Evolutionary conservation across 2,329 filamentous ascomycete species (phyloP).

Genomic region (Cyphellophora attinorum): DNA sequence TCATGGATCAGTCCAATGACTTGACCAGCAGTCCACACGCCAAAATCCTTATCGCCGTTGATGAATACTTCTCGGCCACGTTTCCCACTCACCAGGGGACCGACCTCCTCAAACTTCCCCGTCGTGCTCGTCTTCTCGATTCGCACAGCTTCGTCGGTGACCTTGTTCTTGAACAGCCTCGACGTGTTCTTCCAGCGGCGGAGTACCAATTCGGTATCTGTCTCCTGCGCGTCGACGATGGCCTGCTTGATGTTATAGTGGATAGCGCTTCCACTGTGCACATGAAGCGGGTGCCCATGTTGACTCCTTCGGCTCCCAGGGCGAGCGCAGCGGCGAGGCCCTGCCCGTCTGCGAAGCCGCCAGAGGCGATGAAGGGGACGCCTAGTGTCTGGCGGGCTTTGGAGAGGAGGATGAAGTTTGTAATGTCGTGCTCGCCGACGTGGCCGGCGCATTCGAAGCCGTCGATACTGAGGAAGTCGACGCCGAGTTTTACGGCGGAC

Average conservation of each 20-base stretch:
- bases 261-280: conserved; percentile 84
- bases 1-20: conserved; percentile 85
- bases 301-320: conserved; percentile 85
- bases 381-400: conserved; percentile 73
- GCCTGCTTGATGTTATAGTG: conserved; percentile 88
- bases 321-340: conserved; percentile 84
- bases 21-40: conserved; percentile 95
- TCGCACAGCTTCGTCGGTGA: conserved; percentile 68
- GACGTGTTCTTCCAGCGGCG: conserved; percentile 89
- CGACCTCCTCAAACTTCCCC: conserved; percentile 83
- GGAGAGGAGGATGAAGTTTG: conserved; percentile 58
- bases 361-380: conserved; percentile 89
- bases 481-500: conserved; percentile 84
- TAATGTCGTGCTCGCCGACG: conserved; percentile 44
- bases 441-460: conserved; percentile 90
- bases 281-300: conserved; percentile 99
- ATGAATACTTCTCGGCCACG: conserved; percentile 83
- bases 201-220: conserved; percentile 80
- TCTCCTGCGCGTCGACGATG: conserved; percentile 82
- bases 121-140: conserved; percentile 64
- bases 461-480: conserved; percentile 94
- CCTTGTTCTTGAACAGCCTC: conserved; percentile 82
- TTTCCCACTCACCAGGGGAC: conserved; percentile 79
- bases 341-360: conserved; percentile 89
- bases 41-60: conserved; percentile 82